Evolutionary conservation across 208 protist genomes (phyloP).

Genomic region (Wallacemonas sp.): DNA sequence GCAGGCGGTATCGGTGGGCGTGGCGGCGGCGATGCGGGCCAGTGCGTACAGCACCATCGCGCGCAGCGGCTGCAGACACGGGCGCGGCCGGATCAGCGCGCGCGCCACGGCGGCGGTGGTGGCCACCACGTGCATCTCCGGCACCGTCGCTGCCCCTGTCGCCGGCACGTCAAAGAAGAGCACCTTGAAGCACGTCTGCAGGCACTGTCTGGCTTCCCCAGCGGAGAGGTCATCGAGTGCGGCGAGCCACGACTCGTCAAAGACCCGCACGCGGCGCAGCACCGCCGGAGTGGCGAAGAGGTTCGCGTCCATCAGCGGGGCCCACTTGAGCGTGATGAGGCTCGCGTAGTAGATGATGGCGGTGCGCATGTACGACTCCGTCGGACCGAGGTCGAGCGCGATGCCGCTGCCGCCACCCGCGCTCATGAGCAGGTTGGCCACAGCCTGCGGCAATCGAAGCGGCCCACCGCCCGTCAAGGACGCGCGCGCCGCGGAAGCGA

Average conservation of each 20-base stretch:
- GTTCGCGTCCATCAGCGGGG: slow-evolving; percentile 31
- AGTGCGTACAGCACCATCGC: slow-evolving; percentile 78
- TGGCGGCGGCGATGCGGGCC: slow-evolving; percentile 39
- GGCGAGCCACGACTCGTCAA: slow-evolving; percentile 63
- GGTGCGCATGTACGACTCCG: slow-evolving; percentile 37
- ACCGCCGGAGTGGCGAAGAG: slow-evolving; percentile 39
- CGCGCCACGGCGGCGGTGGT: slow-evolving; percentile 59
- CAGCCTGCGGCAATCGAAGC: background rate
- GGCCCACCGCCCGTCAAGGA: too few species aligned
- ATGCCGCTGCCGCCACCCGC: background rate
- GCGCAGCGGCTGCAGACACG: slow-evolving; percentile 37
- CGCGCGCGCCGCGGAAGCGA: too few species aligned
- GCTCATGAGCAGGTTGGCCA: background rate
- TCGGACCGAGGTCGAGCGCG: too few species aligned
- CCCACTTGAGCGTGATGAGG: slow-evolving; percentile 66
- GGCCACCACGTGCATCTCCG: slow-evolving; percentile 44
- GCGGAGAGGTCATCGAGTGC: slow-evolving; percentile 41
- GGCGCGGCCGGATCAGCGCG: slow-evolving; percentile 49
- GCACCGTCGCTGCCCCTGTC: slow-evolving; percentile 6
- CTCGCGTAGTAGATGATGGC: slow-evolving; percentile 81
- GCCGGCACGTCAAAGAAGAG: slow-evolving; percentile 26
- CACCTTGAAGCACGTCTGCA: slow-evolving; percentile 52
- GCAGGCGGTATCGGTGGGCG: slow-evolving; percentile 26
- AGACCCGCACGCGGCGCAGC: slow-evolving; percentile 55
- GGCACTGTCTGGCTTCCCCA: slow-evolving; percentile 25